Evolutionary conservation across 2,329 filamentous ascomycete genomes (phyloP).

Genomic region (Xylariaceae sp.): DNA sequence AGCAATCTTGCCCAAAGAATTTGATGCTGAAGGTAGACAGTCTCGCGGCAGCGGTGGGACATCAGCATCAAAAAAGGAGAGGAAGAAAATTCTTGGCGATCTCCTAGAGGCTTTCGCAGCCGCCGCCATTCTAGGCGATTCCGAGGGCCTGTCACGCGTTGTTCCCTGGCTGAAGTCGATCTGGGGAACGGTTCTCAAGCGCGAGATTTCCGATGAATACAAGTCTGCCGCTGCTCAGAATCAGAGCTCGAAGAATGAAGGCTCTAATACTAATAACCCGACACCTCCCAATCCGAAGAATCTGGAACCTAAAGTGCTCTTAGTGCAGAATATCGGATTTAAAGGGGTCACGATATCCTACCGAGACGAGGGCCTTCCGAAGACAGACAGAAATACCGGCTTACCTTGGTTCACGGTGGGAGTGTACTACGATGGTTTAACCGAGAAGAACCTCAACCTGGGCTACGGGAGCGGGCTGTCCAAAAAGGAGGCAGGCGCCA

Average conservation of each 20-base stretch:
- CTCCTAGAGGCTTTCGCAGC: conserved; percentile 89
- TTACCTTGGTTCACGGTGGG: conserved; percentile 58
- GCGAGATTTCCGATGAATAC: conserved; percentile 45
- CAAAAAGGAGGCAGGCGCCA: conserved; percentile 64
- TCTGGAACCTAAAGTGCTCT: conserved; percentile 45
- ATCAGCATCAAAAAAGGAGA: conserved; percentile 44
- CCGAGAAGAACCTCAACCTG: conserved; percentile 56
- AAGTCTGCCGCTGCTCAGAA: conserved; percentile 15
- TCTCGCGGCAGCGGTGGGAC: conserved; percentile 33
- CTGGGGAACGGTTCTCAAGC: conserved; percentile 62
- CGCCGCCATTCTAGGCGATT: conserved; percentile 65
- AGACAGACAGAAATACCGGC: conserved; percentile 49
- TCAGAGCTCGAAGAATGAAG: conserved; percentile 1
- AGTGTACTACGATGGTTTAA: conserved; percentile 63
- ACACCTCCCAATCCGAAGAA: conserved; percentile 2
- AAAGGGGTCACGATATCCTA: conserved; percentile 59
- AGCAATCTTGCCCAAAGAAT: conserved; percentile 51
- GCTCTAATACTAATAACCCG: conserved; percentile 12
- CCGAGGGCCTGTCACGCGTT: conserved; percentile 55
- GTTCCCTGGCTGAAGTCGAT: conserved; percentile 68
- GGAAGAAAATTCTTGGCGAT: conserved; percentile 73
- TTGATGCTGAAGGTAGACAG: conserved; percentile 32
- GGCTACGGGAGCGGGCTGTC: conserved; percentile 59
- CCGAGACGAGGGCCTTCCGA: conserved; percentile 48
- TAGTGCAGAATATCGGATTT: conserved; percentile 49